Base-by-base conservation (phyloP, 176 grass and related monocot genomes). In the Neostapfia colusana region DNA sequence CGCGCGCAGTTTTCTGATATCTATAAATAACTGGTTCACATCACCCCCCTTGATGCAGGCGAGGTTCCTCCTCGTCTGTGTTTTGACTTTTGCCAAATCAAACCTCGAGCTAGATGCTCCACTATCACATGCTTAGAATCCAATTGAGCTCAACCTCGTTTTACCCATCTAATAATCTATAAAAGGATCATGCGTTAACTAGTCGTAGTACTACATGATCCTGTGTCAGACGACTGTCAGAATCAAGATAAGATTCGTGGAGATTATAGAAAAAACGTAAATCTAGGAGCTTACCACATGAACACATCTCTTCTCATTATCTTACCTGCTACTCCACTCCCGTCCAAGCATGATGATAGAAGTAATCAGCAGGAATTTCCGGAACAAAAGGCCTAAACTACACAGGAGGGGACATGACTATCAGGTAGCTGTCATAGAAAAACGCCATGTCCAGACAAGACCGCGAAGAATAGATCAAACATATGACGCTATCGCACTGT, bases 11-110 rank as follows among this genome's bases (percentile, higher is more conserved):
- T 31, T 31, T 31, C 31, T n/a, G 54, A 2, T 57, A 4, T 57
- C 9, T 10, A 10, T 57, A 55, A 55, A 9, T 60, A 60, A 61
- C 26, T 0, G 58, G 21, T 61, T 25, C 21, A 27, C 56, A 26
- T 59, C 23, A 62, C 53, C 7, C 2, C 3, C n/a, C n/a, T 10
- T 16, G 31, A 2, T 31, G 31, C 37, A 28, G 37, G n/a, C 65
- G 67, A 73, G 74, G 73, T 73, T 83, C 48, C 61, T 83, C 48
- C 61, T 45, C 39, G 15, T 46, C 25, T 1, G 4, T 57, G 36
- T 72, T 59, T 48, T 65, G 8, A 23, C 20, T 72, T 59, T 48
- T 65, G 8, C 31, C 20, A 50, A 39, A 21, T 31, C 36, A 63
- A 48, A 8, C 5, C 75, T 27, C 14, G 0, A 20, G 18, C 38